Evolutionary conservation across 768 basidiomycete species (phyloP), one percentile per base, ranked within the genome.

Genomic region (Hebeloma cylindrosporum): DNA sequence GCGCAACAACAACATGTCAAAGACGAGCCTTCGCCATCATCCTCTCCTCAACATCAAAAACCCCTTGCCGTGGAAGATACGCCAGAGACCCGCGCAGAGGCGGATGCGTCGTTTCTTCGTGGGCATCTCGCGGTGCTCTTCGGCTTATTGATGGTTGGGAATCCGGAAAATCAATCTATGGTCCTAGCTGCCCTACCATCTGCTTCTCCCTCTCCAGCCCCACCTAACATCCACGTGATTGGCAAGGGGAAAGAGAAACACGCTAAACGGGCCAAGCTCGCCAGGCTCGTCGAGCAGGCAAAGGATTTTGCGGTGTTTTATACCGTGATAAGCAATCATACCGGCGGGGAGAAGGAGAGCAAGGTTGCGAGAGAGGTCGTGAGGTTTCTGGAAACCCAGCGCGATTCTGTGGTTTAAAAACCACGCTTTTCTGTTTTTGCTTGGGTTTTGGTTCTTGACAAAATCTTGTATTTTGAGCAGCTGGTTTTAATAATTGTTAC

Each of bases 51-150:
- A n/a, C n/a, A n/a, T n/a, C n/a, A n/a, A n/a, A n/a, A n/a, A n/a
- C n/a, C n/a, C n/a, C n/a, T n/a, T n/a, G n/a, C n/a, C n/a, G n/a
- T 29, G 21, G 35, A 43, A 32, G 51, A 56, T 42, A 47, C 52
- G 14, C 43, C 50, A 11, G 56, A 59, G 43, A 51, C 56, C 10
- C 53, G 54, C n/a, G 58, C 53, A 17, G 61, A 63, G 11, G 65
- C 68, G 4, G 75, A 79, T 50, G 60, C 66, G 26, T 69, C 71
- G 9, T 82, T 87, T 51, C 71, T 92, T 5, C 77, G 77, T 11
- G 85, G 85, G 1, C 88, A 90, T 57, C 75, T 88, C 3, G 80
- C 89, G 0, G 78, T 92, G 5, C 74, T 93, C 4, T 75, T 93
- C 36, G 88, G 77, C 6, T 58, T 79, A 28, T 65, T 78, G 40